These are phyloP conservation scores for Spiraea crenata DNA, from an alignment of 331 rosid genomes.

Conservation along the genomic window DNA sequence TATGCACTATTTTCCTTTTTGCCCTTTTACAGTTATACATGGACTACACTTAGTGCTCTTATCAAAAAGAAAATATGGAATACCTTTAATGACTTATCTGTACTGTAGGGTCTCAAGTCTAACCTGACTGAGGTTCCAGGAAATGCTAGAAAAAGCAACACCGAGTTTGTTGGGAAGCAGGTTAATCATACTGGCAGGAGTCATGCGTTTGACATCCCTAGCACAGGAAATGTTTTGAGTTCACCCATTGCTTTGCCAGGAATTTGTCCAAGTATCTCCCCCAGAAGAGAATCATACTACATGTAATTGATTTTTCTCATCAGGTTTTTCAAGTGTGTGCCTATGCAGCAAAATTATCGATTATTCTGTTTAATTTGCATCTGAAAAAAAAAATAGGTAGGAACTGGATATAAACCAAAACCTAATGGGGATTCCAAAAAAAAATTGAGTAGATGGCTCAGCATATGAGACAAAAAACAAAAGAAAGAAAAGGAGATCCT, in stretches of 20 bases:
- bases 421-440: neutral
- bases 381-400: too few relatives aligned
- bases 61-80: neutral
- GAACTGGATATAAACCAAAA: too few relatives aligned
- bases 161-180: slow-evolving; percentile 22
- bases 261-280: slow-evolving; percentile 25
- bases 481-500: too few relatives aligned
- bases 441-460: neutral
- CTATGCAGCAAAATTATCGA: neutral
- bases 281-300: slow-evolving; percentile 56
- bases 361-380: neutral
- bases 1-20: neutral
- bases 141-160: slow-evolving; percentile 28
- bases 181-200: slow-evolving; percentile 33
- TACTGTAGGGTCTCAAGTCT: slow-evolving; percentile 27
- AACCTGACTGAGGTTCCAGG: slow-evolving; percentile 34
- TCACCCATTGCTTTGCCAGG: slow-evolving; percentile 61
- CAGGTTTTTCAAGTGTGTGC: neutral
- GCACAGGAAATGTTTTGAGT: slow-evolving; percentile 29
- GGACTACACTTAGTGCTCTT: neutral
- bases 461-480: neutral
- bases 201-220: slow-evolving; percentile 25
- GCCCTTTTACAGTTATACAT: neutral
- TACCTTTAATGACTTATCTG: neutral
- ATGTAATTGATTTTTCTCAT: slow-evolving; percentile 48